Evolutionary conservation across 179 eudicot genomes (phyloP).

Genomic region (Spinacia oleracea): DNA sequence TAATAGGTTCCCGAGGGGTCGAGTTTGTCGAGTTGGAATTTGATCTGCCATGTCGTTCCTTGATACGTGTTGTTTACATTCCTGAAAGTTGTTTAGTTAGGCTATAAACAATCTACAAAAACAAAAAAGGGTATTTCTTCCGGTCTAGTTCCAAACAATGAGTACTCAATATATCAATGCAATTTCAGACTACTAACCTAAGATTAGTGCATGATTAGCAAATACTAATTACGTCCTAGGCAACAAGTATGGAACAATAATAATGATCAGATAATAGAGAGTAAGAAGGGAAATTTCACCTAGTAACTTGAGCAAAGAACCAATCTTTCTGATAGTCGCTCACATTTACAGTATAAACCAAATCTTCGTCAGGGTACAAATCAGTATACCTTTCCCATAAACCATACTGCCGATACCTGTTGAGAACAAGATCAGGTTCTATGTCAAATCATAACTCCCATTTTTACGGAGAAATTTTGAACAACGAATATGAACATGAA

Average conservation of each 20-base stretch:
- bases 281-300: constrained; percentile 34
- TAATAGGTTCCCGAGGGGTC: constrained; percentile 47
- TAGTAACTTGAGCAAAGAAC: constrained; percentile 89
- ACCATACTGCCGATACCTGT: constrained; percentile 90
- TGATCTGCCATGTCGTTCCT: constrained; percentile 93
- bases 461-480: too few relatives aligned
- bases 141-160: neutral
- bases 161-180: neutral
- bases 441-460: neutral
- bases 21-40: constrained; percentile 57
- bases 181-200: neutral
- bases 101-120: neutral
- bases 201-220: neutral
- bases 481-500: neutral
- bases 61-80: constrained; percentile 51
- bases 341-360: constrained; percentile 63
- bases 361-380: constrained; percentile 71
- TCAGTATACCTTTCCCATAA: constrained; percentile 87
- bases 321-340: constrained; percentile 75
- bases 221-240: neutral
- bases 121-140: too few relatives aligned
- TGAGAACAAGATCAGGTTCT: constrained; percentile 8
- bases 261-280: neutral
- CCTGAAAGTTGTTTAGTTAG: constrained; percentile 35
- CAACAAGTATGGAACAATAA: neutral